phyloP scores from a whole-genome alignment of 2,329 filamentous ascomycete species.

The Bipolaris cookei region DNA sequence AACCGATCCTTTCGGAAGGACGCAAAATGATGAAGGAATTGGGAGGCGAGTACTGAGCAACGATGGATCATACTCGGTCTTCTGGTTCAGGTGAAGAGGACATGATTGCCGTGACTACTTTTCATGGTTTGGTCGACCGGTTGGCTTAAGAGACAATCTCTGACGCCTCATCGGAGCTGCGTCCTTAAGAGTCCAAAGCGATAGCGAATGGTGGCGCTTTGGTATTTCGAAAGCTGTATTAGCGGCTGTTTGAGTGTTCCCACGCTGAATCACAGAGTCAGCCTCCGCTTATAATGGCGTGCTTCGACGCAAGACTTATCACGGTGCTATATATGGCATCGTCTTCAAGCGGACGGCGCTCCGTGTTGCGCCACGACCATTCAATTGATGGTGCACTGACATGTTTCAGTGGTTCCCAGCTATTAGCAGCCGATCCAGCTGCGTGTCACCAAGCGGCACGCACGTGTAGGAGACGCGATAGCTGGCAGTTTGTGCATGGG shows the following conservation, averaged over 20 bases:
- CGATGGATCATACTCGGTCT: conserved; percentile 43
- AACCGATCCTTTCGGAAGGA: conserved; percentile 47
- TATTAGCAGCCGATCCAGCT: conserved; percentile 4
- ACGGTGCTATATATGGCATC: conserved; percentile 12
- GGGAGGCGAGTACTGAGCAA: conserved; percentile 41
- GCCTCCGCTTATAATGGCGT: not conserved
- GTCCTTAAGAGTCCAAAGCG: not conserved
- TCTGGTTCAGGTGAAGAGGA: conserved; percentile 44
- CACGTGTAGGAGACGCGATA: not conserved
- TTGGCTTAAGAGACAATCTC: not conserved
- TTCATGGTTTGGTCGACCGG: not conserved
- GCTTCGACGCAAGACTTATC: not conserved
- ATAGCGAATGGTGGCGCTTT: not conserved
- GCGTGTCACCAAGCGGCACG: not conserved
- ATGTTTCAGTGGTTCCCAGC: conserved; percentile 8
- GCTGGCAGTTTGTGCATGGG: not conserved
- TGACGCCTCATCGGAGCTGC: not conserved
- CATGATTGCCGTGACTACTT: not conserved
- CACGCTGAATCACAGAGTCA: not conserved
- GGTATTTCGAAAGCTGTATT: not conserved
- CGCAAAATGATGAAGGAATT: conserved; percentile 34
- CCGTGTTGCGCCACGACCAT: not conserved
- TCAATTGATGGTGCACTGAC: conserved; percentile 5
- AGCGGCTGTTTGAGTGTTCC: not conserved
- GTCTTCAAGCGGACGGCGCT: not conserved